These are phyloP conservation scores for Fimicolochytrium jonesii DNA, from an alignment of 192 early-diverging fungal genomes.

Conservation along the genomic window DNA sequence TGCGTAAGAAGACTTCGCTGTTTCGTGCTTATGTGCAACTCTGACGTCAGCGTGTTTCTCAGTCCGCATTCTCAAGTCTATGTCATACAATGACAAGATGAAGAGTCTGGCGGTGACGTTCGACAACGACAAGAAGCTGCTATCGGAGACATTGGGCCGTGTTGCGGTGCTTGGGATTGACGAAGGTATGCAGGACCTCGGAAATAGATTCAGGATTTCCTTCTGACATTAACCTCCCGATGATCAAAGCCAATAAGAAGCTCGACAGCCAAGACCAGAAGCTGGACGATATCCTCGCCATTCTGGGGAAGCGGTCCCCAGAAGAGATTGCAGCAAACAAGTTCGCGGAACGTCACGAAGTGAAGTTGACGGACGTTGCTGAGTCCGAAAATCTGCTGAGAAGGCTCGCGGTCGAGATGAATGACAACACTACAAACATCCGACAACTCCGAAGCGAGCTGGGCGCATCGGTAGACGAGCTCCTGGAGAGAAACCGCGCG, in stretches of 20 bases:
- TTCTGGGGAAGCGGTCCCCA: neutral
- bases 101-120: neutral
- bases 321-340: conserved; percentile 33
- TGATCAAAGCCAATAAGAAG: conserved; percentile 4
- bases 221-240: no score
- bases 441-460: neutral
- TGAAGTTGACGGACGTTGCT: conserved; percentile 38
- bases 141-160: neutral
- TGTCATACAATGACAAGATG: neutral
- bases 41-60: no score
- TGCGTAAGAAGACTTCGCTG: no score
- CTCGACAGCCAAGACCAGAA: neutral
- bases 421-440: neutral
- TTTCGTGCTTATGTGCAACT: no score
- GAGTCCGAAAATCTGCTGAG: conserved; percentile 8
- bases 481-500: neutral
- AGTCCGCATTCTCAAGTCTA: neutral
- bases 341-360: conserved; percentile 37
- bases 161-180: neutral
- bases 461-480: neutral
- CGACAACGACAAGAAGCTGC: neutral
- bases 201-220: no score
- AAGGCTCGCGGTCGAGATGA: neutral
- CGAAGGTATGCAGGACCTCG: neutral
- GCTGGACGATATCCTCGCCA: conserved; percentile 1